A percentile compares a stretch with the other conserved stretches of the same genome.
These are phyloP conservation scores for Aspergillus ellipticus DNA, from an alignment of 495 filamentous ascomycete species.

Conservation along the genomic window DNA sequence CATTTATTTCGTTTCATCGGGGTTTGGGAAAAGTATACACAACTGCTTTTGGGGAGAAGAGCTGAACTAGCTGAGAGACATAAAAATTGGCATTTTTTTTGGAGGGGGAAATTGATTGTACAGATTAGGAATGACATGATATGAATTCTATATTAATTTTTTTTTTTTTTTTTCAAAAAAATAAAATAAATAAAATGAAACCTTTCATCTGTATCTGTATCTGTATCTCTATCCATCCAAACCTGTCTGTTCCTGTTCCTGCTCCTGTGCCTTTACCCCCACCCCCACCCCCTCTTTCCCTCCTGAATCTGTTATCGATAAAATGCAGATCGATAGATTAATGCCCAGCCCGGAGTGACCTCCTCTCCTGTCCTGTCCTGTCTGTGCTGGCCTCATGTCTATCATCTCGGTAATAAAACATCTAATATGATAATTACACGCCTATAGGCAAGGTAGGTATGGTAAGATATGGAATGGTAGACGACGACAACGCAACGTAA, in stretches of 20 bases:
- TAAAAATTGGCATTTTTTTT: not conserved
- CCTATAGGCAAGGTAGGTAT: not conserved
- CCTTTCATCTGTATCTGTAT: too few relatives aligned
- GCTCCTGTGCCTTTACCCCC: too few relatives aligned
- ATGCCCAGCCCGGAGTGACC: too few relatives aligned
- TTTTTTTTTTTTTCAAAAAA: not conserved
- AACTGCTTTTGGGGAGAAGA: not conserved
- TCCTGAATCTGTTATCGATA: too few relatives aligned
- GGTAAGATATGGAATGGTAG: not conserved
- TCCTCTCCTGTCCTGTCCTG: too few relatives aligned
- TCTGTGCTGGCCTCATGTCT: too few relatives aligned
- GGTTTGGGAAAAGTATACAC: too few relatives aligned
- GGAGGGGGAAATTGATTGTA: slow-evolving; percentile 6
- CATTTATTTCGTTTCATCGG: not conserved
- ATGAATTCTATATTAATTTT: slow-evolving; percentile 6
- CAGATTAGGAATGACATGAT: slow-evolving; percentile 8
- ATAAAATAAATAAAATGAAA: too few relatives aligned
- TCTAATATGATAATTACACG: not conserved
- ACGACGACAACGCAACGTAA: not conserved
- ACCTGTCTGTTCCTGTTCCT: too few relatives aligned
- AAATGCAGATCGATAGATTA: too few relatives aligned
- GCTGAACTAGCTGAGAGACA: not conserved
- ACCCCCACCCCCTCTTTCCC: too few relatives aligned
- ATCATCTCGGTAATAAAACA: not conserved
- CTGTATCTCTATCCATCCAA: too few relatives aligned